phyloP scores from a whole-genome alignment of 768 basidiomycete species.

The Suillus americanus region DNA sequence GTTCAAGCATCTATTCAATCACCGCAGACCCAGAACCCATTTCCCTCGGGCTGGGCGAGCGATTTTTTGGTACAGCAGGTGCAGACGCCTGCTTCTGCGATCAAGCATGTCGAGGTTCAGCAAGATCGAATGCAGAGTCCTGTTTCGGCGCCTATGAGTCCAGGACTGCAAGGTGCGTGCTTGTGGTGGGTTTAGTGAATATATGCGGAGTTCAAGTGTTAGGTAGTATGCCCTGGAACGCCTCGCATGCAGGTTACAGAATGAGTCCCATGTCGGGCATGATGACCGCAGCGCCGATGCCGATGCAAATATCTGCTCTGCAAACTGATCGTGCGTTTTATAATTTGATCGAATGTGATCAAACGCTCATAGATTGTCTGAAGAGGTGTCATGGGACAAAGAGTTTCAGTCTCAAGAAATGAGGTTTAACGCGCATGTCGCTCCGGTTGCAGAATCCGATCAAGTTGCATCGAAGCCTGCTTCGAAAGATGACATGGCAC shows the following conservation, averaged over 20 bases:
- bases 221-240: slow-evolving; percentile 43
- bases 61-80: slow-evolving; percentile 47
- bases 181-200: neutral
- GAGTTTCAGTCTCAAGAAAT: slow-evolving; percentile 63
- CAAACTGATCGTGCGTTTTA: slow-evolving; percentile 45
- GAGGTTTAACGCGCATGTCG: slow-evolving; percentile 28
- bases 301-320: slow-evolving; percentile 24
- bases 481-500: slow-evolving; percentile 66
- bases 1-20: slow-evolving; percentile 13
- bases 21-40: slow-evolving; percentile 21
- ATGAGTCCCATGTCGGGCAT: slow-evolving; percentile 40
- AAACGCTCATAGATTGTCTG: neutral
- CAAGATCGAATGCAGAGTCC: slow-evolving; percentile 12
- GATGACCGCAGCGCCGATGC: slow-evolving; percentile 14
- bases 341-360: neutral
- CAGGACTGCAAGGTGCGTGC: slow-evolving; percentile 20
- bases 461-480: slow-evolving; percentile 9
- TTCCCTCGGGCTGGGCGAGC: slow-evolving; percentile 53
- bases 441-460: slow-evolving; percentile 5
- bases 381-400: slow-evolving; percentile 52
- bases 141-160: neutral
- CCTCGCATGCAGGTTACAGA: slow-evolving; percentile 36
- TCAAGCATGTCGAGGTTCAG: slow-evolving; percentile 14
- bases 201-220: slow-evolving; percentile 5
- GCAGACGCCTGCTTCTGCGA: slow-evolving; percentile 6